phyloP scores from a whole-genome alignment of 148 eudicot genomes.

The Chenopodium quinoa region DNA sequence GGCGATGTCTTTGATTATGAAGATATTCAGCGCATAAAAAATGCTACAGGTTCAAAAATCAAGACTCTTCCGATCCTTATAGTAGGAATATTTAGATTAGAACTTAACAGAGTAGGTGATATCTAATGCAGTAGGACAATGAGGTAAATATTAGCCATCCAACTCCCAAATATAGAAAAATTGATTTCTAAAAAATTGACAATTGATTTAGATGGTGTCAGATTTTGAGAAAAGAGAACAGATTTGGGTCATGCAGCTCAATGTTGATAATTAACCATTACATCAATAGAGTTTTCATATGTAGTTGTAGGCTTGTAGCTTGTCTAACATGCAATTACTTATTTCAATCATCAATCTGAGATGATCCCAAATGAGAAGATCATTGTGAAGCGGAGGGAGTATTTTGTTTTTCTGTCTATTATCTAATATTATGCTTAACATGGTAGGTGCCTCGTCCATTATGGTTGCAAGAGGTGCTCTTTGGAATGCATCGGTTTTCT shows the following conservation, averaged over 20 bases:
- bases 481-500: slow-evolving; percentile 90
- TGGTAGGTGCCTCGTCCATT: slow-evolving; percentile 75
- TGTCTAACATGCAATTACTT: neutral
- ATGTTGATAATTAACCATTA: neutral
- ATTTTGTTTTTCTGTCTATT: neutral
- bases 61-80: neutral
- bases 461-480: slow-evolving; percentile 96
- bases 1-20: slow-evolving; percentile 87
- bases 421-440: neutral
- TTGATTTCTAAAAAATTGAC: neutral
- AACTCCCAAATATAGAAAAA: neutral
- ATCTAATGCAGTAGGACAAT: neutral
- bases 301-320: neutral
- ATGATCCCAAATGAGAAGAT: no score
- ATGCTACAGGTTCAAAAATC: slow-evolving; percentile 55
- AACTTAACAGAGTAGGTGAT: no score
- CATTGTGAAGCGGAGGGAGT: neutral
- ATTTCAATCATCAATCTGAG: neutral
- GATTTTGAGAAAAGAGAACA: neutral
- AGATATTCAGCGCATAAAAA: slow-evolving; percentile 63
- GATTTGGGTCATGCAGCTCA: neutral
- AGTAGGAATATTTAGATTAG: neutral
- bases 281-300: neutral
- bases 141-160: neutral
- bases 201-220: neutral